phyloP scores from a whole-genome alignment of 108 stramenopile genomes.

The Hondaea fermentalgiana region DNA sequence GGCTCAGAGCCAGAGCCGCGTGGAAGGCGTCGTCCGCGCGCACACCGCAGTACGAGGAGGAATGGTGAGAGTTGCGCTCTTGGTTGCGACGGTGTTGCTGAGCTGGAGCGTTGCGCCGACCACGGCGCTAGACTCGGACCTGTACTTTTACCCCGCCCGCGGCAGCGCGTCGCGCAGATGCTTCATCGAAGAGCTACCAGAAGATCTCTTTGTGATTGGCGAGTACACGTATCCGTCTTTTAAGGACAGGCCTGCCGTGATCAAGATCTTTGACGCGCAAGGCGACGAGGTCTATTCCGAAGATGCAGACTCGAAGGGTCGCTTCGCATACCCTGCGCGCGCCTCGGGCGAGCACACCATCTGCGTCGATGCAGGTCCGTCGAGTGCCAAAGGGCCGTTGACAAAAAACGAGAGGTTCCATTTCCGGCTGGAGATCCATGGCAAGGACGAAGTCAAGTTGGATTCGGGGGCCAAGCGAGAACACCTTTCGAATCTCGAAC shows the following conservation, averaged over 20 bases:
- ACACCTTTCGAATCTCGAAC: slow-evolving; percentile 18
- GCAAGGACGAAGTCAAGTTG: not conserved
- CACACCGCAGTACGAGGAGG: not conserved
- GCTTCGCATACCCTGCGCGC: not conserved
- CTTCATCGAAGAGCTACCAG: slow-evolving; percentile 20
- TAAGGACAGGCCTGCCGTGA: not conserved
- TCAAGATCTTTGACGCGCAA: not conserved
- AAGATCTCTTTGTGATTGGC: slow-evolving; percentile 12
- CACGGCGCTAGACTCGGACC: not conserved
- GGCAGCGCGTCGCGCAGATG: not conserved
- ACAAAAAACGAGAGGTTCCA: not conserved
- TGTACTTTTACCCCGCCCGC: not conserved
- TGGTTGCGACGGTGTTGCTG: not conserved
- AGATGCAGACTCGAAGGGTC: not conserved
- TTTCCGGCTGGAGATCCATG: not conserved
- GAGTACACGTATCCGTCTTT: not conserved
- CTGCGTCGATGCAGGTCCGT: not conserved
- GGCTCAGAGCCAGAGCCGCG: too few species aligned
- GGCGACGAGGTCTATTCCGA: not conserved
- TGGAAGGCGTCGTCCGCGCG: too few species aligned
- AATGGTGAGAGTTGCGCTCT: not conserved
- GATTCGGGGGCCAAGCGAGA: slow-evolving; percentile 17
- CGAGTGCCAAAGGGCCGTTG: not conserved
- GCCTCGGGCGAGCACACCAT: not conserved
- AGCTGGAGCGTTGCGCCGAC: not conserved